phyloP scores from a whole-genome alignment of 106 monocot species.

The Dactylorhiza incarnata region DNA sequence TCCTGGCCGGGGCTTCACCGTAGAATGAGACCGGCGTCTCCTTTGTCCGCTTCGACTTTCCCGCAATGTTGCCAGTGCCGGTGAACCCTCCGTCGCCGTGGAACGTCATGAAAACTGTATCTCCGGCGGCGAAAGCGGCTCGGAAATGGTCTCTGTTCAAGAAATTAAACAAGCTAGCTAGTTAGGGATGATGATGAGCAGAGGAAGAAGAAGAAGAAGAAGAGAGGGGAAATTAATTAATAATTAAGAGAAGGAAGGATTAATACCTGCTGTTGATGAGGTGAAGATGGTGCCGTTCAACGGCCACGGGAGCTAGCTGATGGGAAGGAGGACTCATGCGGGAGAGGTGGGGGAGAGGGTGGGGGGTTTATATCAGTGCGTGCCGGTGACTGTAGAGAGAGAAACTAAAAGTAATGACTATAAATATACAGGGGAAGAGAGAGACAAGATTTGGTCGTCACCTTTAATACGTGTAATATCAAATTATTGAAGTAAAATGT shows the following conservation, averaged over 20 bases:
- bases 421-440: not conserved
- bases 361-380: not conserved
- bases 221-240: too few species aligned
- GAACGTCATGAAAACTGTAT: not conserved
- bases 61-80: too few species aligned
- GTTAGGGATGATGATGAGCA: not conserved
- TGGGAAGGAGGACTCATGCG: not conserved
- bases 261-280: conserved; percentile 12
- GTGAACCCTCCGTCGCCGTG: not conserved
- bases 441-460: not conserved
- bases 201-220: not conserved
- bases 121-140: not conserved
- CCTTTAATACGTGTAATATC: too few species aligned
- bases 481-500: too few species aligned
- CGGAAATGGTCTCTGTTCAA: not conserved
- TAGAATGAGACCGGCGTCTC: too few species aligned
- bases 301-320: conserved; percentile 29
- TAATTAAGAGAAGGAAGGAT: too few species aligned
- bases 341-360: conserved; percentile 7
- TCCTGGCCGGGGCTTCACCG: too few species aligned
- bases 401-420: not conserved
- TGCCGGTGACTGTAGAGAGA: conserved; percentile 1
- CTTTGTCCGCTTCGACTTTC: too few species aligned
- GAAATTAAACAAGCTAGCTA: not conserved
- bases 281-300: conserved; percentile 51